Evolutionary conservation across 768 basidiomycete species (phyloP).

Genomic region (Strobilomyces echinocephalus): DNA sequence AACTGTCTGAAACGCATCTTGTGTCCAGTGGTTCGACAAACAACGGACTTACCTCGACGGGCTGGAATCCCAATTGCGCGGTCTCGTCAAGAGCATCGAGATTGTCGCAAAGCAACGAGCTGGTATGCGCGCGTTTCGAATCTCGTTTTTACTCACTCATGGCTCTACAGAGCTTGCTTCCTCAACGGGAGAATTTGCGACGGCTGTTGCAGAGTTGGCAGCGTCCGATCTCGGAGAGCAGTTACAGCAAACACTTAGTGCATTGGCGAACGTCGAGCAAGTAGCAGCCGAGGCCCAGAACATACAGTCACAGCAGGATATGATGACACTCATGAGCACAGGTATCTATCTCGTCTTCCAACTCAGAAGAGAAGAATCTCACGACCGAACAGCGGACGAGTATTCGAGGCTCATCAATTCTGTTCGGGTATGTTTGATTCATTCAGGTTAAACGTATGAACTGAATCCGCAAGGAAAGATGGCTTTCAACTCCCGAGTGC

Average conservation of each 20-base stretch:
- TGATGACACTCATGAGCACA: slow-evolving; percentile 74
- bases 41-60: slow-evolving; percentile 83
- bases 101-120: slow-evolving; percentile 75
- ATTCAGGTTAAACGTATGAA: not conserved
- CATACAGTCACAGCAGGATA: slow-evolving; percentile 76
- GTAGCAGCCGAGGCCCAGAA: slow-evolving; percentile 71
- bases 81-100: slow-evolving; percentile 84
- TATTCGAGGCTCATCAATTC: slow-evolving; percentile 89
- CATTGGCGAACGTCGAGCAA: slow-evolving; percentile 69
- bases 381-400: slow-evolving; percentile 60
- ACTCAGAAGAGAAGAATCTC: not conserved
- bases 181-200: slow-evolving; percentile 76
- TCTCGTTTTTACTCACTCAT: not conserved
- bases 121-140: slow-evolving; percentile 42
- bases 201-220: slow-evolving; percentile 63
- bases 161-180: slow-evolving; percentile 54
- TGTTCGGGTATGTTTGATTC: slow-evolving; percentile 58
- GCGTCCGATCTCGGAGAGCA: slow-evolving; percentile 71
- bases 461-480: slow-evolving; percentile 41
- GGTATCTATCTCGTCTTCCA: slow-evolving; percentile 33
- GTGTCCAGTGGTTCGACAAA: slow-evolving; percentile 83
- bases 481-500: slow-evolving; percentile 84
- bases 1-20: not conserved
- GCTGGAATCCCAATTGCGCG: slow-evolving; percentile 83
- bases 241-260: slow-evolving; percentile 63